A percentile compares a stretch with the other conserved stretches of the same genome.
Evolutionary conservation across 2,329 filamentous ascomycete genomes (phyloP).

Genomic region (Grosmannia serpens): DNA sequence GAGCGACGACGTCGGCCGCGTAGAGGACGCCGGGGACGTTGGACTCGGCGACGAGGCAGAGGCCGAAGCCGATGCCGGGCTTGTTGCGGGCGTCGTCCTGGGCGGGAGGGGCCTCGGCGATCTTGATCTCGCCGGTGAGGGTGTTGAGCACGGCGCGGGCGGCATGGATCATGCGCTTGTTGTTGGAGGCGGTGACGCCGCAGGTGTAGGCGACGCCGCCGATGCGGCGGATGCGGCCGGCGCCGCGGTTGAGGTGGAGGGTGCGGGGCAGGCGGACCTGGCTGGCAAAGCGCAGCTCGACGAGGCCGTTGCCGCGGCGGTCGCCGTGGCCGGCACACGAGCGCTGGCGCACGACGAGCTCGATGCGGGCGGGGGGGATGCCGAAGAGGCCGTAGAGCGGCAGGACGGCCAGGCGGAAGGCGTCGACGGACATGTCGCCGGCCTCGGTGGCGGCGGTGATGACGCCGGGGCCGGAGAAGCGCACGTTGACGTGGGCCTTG

Average conservation of each 20-base stretch:
- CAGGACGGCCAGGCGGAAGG: conserved; percentile 82
- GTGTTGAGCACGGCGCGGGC: conserved; percentile 79
- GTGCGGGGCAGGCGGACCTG: conserved; percentile 92
- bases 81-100: conserved; percentile 48
- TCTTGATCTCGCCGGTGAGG: conserved; percentile 78
- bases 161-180: conserved; percentile 86
- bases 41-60: conserved; percentile 87
- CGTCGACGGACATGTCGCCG: conserved; percentile 85
- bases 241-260: conserved; percentile 69
- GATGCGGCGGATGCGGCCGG: conserved; percentile 78
- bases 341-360: conserved; percentile 68
- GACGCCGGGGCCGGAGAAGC: conserved; percentile 81
- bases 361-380: conserved; percentile 67
- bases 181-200: conserved; percentile 85
- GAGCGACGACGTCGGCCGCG: conserved; percentile 70
- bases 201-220: conserved; percentile 89
- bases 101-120: conserved; percentile 47
- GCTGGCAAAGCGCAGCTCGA: conserved; percentile 88
- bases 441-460: conserved; percentile 77
- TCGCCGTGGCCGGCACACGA: conserved; percentile 68
- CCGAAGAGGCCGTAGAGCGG: conserved; percentile 86
- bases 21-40: conserved; percentile 70
- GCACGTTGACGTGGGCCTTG: conserved; percentile 80
- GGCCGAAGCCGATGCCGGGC: conserved; percentile 81
- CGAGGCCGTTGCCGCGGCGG: conserved; percentile 73